These are phyloP conservation scores for Colletotrichum cuscutae DNA, from an alignment of 2,329 filamentous ascomycete genomes.

Conservation along the genomic window DNA sequence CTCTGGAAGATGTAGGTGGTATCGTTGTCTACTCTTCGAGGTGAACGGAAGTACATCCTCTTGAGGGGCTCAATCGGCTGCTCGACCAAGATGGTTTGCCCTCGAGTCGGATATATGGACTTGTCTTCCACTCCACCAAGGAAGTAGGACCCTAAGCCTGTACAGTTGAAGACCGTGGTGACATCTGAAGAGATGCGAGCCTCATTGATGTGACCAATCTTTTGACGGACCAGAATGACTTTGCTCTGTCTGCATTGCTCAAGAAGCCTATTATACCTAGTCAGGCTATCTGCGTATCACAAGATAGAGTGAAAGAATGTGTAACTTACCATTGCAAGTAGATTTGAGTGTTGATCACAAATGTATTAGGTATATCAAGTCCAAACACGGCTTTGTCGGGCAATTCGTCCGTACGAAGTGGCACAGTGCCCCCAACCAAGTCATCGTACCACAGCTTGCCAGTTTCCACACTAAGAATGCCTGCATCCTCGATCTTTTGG, in stretches of 20 bases:
- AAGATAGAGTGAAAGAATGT: too few relatives aligned
- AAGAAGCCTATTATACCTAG: slow-evolving; percentile 57
- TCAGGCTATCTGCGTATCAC: background rate
- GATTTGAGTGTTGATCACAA: slow-evolving; percentile 76
- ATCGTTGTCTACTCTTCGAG: slow-evolving; percentile 51
- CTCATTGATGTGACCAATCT: slow-evolving; percentile 77
- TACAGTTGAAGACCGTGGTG: slow-evolving; percentile 77
- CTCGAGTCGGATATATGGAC: slow-evolving; percentile 79
- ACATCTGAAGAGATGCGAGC: slow-evolving; percentile 71
- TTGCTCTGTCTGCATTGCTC: slow-evolving; percentile 82
- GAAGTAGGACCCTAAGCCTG: slow-evolving; percentile 78
- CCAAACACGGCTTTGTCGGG: slow-evolving; percentile 49
- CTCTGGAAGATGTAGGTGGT: slow-evolving; percentile 57
- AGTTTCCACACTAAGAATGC: slow-evolving; percentile 48
- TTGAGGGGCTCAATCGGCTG: slow-evolving; percentile 49
- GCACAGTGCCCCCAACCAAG: slow-evolving; percentile 48
- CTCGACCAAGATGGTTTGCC: slow-evolving; percentile 65
- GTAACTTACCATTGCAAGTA: slow-evolving; percentile 77
- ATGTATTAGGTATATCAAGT: slow-evolving; percentile 45
- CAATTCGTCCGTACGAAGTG: slow-evolving; percentile 42
- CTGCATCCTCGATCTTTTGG: slow-evolving; percentile 28
- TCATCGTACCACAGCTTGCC: slow-evolving; percentile 53
- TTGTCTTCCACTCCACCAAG: slow-evolving; percentile 85
- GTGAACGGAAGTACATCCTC: slow-evolving; percentile 52
- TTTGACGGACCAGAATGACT: slow-evolving; percentile 72